A percentile compares a stretch with the other conserved stretches of the same genome.
These are phyloP conservation scores for Auricularia sp. DNA, from an alignment of 768 basidiomycete species.

Conservation along the genomic window DNA sequence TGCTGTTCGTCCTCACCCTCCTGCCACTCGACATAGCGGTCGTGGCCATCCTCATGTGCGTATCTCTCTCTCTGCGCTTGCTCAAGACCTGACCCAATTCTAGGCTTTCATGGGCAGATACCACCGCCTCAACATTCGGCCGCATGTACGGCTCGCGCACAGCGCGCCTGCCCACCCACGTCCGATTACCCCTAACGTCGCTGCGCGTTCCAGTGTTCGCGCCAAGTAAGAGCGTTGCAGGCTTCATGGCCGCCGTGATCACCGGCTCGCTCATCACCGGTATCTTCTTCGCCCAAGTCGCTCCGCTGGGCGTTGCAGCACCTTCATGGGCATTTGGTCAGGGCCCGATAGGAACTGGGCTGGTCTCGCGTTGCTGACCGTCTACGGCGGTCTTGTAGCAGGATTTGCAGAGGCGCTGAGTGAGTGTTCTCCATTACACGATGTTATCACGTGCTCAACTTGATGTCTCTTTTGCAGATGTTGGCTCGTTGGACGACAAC, in stretches of 20 bases:
- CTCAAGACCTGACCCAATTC: no score
- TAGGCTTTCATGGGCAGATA: constrained; percentile 93
- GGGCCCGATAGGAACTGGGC: constrained; percentile 31
- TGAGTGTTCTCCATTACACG: constrained; percentile 25
- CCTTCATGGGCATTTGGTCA: constrained; percentile 17
- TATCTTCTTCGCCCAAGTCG: constrained; percentile 63
- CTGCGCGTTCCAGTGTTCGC: constrained; percentile 33
- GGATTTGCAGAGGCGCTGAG: constrained; percentile 86
- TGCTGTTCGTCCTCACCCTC: constrained; percentile 58
- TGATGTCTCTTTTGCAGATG: constrained; percentile 37
- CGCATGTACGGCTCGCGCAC: constrained; percentile 72
- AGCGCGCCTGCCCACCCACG: constrained; percentile 40
- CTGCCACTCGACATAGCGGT: constrained; percentile 83
- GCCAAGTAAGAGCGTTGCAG: constrained; percentile 74
- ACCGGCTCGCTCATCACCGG: constrained; percentile 60
- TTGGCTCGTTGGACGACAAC: constrained; percentile 82
- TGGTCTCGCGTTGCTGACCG: constrained; percentile 45
- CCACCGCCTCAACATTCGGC: constrained; percentile 85
- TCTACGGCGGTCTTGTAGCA: constrained; percentile 65
- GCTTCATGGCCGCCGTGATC: constrained; percentile 65
- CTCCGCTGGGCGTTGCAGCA: constrained; percentile 31
- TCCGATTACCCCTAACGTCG: constrained; percentile 24
- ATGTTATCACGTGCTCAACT: background rate
- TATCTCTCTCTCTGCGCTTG: constrained; percentile 9
- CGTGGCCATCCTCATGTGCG: constrained; percentile 83